Conservation (phyloP, 139 green algal genomes). For the Eudorina sp. region DNA sequence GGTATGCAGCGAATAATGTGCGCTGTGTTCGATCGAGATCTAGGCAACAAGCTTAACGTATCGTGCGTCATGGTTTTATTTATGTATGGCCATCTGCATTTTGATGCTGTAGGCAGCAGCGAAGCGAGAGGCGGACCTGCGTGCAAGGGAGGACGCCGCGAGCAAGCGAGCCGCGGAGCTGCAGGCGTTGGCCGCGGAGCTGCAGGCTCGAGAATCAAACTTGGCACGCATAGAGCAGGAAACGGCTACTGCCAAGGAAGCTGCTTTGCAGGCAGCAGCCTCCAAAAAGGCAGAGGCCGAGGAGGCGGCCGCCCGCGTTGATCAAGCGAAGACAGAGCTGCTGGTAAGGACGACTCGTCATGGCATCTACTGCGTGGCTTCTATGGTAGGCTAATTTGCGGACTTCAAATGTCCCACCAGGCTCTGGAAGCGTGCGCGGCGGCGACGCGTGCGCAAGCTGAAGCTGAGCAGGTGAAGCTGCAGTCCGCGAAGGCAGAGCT, state of each 20-base stretch:
- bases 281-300: background rate
- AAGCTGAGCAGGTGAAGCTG: background rate
- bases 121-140: background rate
- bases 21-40: too few relatives aligned
- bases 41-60: too few relatives aligned
- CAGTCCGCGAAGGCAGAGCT: background rate
- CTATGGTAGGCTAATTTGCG: too few relatives aligned
- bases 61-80: too few relatives aligned
- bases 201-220: background rate
- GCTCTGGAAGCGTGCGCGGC: too few relatives aligned
- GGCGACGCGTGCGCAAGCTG: too few relatives aligned
- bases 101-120: background rate
- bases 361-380: too few relatives aligned
- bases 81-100: too few relatives aligned
- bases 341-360: background rate
- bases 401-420: too few relatives aligned
- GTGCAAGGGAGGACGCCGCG: background rate
- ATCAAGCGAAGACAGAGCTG: background rate
- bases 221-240: background rate
- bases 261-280: background rate
- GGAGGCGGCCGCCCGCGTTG: background rate
- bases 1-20: background rate
- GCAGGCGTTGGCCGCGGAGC: background rate
- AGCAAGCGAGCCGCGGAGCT: slow-evolving; percentile 8
- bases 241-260: background rate